Evolutionary conservation across 1,284 basidiomycete genomes (phyloP).

Genomic region (Ganoderma boninense): DNA sequence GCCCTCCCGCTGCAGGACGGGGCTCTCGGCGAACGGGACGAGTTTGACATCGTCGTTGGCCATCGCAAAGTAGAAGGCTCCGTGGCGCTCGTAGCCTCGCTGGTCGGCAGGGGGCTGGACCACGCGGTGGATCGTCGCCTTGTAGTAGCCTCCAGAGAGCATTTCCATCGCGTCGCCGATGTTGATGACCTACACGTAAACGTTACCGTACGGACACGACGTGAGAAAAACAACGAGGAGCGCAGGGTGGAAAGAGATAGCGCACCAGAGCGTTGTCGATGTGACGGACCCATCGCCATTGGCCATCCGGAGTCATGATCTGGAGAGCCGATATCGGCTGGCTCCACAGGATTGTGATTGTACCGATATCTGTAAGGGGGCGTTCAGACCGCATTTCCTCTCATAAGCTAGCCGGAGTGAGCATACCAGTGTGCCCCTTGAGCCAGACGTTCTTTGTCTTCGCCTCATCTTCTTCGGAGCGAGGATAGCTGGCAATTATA

Average conservation of each 20-base stretch:
- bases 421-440: conserved; percentile 60
- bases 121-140: conserved; percentile 52
- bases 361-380: conserved; percentile 56
- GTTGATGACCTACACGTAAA: conserved; percentile 45
- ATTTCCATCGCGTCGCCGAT: conserved; percentile 52
- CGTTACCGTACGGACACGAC: background rate
- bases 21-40: conserved; percentile 38
- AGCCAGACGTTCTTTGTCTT: conserved; percentile 66
- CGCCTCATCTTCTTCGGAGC: conserved; percentile 54
- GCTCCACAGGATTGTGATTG: conserved; percentile 63
- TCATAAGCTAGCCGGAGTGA: background rate
- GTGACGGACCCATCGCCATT: conserved; percentile 67
- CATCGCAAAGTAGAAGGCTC: conserved; percentile 52
- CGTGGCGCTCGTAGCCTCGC: conserved; percentile 48
- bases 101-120: conserved; percentile 60
- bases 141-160: conserved; percentile 53
- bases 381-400: background rate
- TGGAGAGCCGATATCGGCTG: conserved; percentile 67
- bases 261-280: conserved; percentile 64
- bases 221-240: background rate
- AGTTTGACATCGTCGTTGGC: conserved; percentile 42
- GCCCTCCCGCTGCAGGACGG: conserved; percentile 41
- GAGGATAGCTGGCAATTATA: conserved; percentile 39
- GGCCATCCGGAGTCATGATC: conserved; percentile 56
- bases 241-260: background rate